phyloP scores from a whole-genome alignment of 768 basidiomycete species.

The Lyophyllum atratum region DNA sequence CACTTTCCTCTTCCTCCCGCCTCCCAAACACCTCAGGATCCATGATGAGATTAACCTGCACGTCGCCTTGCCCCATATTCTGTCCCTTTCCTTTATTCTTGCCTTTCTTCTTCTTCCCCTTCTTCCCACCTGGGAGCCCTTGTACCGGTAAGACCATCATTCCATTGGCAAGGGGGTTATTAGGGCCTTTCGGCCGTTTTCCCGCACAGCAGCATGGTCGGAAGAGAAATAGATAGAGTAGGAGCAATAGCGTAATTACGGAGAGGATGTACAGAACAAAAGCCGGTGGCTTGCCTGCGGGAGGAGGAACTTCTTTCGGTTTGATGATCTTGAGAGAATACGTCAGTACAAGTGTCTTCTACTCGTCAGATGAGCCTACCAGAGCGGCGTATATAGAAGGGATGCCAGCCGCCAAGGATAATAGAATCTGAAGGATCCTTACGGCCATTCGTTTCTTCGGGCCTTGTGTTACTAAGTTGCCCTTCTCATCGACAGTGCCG shows the following conservation, averaged over 20 bases:
- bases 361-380: conserved; percentile 37
- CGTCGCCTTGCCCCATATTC: conserved; percentile 44
- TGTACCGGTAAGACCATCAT: conserved; percentile 70
- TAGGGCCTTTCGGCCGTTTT: conserved; percentile 30
- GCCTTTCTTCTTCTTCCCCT: conserved; percentile 33
- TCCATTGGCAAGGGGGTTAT: conserved; percentile 35
- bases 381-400: conserved; percentile 65
- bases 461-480: conserved; percentile 61
- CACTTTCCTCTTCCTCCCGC: conserved; percentile 34
- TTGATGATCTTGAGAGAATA: conserved; percentile 50
- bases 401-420: conserved; percentile 52
- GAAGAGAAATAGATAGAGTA: conserved; percentile 58
- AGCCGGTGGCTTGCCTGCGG: conserved; percentile 51
- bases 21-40: conserved; percentile 60
- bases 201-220: conserved; percentile 56
- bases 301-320: conserved; percentile 48
- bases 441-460: conserved; percentile 58
- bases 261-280: conserved; percentile 61
- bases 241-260: conserved; percentile 48
- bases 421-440: conserved; percentile 48
- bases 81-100: conserved; percentile 39
- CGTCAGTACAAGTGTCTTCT: conserved; percentile 5
- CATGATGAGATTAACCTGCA: conserved; percentile 76
- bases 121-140: conserved; percentile 45
- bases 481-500: conserved; percentile 60